phyloP scores from a whole-genome alignment of 2,329 filamentous ascomycete genomes.

The Aspergillus spinulosporus region DNA sequence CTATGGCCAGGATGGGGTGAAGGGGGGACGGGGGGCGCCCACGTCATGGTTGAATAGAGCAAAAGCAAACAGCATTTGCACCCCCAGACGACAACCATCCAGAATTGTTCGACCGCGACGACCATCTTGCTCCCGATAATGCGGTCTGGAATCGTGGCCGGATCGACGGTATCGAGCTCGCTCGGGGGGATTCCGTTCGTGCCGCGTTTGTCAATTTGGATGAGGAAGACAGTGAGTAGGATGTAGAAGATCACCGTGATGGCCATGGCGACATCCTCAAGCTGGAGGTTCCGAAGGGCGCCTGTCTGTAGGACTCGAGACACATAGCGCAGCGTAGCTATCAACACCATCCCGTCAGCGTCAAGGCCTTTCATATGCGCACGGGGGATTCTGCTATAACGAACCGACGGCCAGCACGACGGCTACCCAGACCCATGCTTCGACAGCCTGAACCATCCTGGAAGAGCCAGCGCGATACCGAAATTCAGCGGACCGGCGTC shows the following conservation, averaged over 20 bases:
- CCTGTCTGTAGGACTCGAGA: slow-evolving; percentile 17
- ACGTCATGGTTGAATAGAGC: slow-evolving; percentile 56
- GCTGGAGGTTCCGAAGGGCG: slow-evolving; percentile 8
- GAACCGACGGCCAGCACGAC: slow-evolving; percentile 18
- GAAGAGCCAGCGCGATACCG: no score
- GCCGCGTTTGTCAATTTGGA: slow-evolving; percentile 47
- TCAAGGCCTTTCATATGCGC: no score
- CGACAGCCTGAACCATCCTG: neutral
- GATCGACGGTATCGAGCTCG: slow-evolving; percentile 46
- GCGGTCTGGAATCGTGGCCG: slow-evolving; percentile 43
- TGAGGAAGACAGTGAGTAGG: slow-evolving; percentile 46
- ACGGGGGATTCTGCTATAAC: neutral
- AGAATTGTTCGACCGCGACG: slow-evolving; percentile 56
- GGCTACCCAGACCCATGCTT: slow-evolving; percentile 19
- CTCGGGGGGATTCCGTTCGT: slow-evolving; percentile 49
- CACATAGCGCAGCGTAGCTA: slow-evolving; percentile 17
- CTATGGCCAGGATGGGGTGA: no score
- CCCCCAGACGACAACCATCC: slow-evolving; percentile 54
- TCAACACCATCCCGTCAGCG: neutral
- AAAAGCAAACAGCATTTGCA: slow-evolving; percentile 56
- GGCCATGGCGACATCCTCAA: slow-evolving; percentile 17
- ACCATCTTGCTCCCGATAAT: slow-evolving; percentile 58
- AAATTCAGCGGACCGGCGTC: no score
- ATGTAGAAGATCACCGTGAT: slow-evolving; percentile 34
- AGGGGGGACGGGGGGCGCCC: slow-evolving; percentile 26